A percentile compares a stretch with the other conserved stretches of the same genome.
phyloP scores from a whole-genome alignment of 306 rosid species.

The Leucaena leucocephala region DNA sequence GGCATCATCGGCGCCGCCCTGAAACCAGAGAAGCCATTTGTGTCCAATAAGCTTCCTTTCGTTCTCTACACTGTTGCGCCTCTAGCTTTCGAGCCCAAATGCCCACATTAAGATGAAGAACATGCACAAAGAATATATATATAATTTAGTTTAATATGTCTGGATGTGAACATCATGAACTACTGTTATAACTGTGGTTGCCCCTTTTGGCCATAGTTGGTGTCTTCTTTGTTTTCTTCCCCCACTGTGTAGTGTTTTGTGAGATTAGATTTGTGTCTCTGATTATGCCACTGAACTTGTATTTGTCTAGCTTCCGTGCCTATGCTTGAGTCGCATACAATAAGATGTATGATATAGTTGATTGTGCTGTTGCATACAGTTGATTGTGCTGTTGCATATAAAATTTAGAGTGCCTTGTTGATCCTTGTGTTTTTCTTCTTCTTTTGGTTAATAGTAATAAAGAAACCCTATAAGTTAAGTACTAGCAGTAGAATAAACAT shows the following conservation, averaged over 20 bases:
- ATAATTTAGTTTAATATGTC: background rate
- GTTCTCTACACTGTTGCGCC: conserved; percentile 75
- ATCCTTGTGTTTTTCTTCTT: background rate
- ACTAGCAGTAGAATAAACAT: background rate
- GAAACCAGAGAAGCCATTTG: conserved; percentile 53
- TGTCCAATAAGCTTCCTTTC: conserved; percentile 47
- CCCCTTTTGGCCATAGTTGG: background rate
- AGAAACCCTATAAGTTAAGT: background rate
- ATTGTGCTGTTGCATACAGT: background rate
- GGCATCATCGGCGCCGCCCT: conserved; percentile 61
- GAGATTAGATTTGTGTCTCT: background rate
- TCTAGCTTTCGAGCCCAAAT: conserved; percentile 74
- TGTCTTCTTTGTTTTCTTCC: background rate
- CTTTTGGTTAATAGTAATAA: background rate
- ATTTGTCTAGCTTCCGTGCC: background rate
- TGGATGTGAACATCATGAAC: background rate
- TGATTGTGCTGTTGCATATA: background rate
- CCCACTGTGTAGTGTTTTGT: conserved; percentile 4
- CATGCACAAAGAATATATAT: background rate
- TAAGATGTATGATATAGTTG: conserved; percentile 10
- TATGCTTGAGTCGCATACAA: conserved; percentile 22
- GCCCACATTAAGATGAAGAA: conserved; percentile 30
- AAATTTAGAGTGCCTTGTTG: background rate
- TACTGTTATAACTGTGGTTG: no score
- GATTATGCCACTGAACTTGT: background rate